Conservation (phyloP, 2,329 filamentous ascomycete genomes). For the Cladophialophora exuberans region DNA sequence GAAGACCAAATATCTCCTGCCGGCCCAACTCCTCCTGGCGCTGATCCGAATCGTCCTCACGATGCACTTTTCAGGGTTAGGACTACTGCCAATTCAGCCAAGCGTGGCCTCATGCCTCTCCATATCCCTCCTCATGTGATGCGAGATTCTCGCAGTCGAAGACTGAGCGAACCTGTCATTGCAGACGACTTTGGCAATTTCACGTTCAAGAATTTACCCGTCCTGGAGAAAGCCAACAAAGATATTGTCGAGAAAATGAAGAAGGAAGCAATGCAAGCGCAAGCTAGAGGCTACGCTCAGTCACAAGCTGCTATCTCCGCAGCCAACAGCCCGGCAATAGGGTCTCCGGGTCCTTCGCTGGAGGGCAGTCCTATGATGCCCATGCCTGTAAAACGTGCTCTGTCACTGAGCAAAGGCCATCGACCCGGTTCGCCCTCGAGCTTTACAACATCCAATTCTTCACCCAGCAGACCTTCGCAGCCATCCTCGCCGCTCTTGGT, state of each 20-base stretch:
- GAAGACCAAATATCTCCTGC: constrained; percentile 84
- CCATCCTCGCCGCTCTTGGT: constrained; percentile 91
- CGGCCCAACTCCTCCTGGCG: constrained; percentile 61
- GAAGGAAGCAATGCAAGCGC: constrained; percentile 80
- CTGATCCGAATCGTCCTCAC: constrained; percentile 87
- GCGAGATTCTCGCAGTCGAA: constrained; percentile 81
- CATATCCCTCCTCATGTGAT: constrained; percentile 92
- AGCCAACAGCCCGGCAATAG: constrained; percentile 37
- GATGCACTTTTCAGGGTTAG: constrained; percentile 90
- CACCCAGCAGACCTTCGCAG: constrained; percentile 82
- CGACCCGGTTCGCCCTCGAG: constrained; percentile 86
- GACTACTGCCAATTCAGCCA: constrained; percentile 83
- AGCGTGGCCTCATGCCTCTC: constrained; percentile 89
- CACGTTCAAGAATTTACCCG: constrained; percentile 94
- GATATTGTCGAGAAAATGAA: constrained; percentile 96
- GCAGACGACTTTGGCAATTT: constrained; percentile 96
- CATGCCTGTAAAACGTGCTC: constrained; percentile 76
- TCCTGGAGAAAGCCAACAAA: constrained; percentile 97
- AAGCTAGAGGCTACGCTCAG: constrained; percentile 54
- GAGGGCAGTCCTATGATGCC: constrained; percentile 85
- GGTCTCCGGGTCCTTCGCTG: constrained; percentile 68
- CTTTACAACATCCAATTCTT: constrained; percentile 77
- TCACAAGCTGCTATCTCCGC: constrained; percentile 43
- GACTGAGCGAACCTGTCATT: constrained; percentile 85
- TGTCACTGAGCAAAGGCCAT: constrained; percentile 81